phyloP scores from a whole-genome alignment of 352 stramenopile species.

The Pythium phragmitis region DNA sequence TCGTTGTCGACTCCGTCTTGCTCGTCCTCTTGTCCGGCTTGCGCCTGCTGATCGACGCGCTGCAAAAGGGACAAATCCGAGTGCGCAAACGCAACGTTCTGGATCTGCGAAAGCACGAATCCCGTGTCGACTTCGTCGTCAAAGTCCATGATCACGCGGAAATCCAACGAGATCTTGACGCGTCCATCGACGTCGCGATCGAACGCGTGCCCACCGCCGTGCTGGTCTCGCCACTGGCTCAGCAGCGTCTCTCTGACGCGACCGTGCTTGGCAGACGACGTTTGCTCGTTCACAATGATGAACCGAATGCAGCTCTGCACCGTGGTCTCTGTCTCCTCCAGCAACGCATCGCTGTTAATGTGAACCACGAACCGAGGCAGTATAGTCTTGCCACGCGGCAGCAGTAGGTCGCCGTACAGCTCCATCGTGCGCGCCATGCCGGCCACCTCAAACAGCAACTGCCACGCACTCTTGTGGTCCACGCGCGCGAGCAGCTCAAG shows the following conservation, averaged over 20 bases:
- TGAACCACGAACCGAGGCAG: constrained; percentile 11
- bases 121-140: constrained; percentile 13
- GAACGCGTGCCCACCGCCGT: neutral
- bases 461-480: constrained; percentile 14
- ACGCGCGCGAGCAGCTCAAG: constrained; percentile 20
- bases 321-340: constrained; percentile 7
- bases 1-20: neutral
- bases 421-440: neutral
- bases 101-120: constrained; percentile 18
- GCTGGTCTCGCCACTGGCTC: neutral
- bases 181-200: constrained; percentile 9
- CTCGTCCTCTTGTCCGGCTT: neutral
- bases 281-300: constrained; percentile 17
- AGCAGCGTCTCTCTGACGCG: constrained; percentile 7
- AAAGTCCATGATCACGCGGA: constrained; percentile 9
- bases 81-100: constrained; percentile 19
- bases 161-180: constrained; percentile 19
- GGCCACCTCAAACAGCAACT: constrained; percentile 12
- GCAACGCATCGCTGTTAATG: constrained; percentile 8
- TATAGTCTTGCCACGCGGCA: neutral
- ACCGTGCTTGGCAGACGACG: constrained; percentile 8
- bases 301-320: constrained; percentile 13
- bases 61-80: constrained; percentile 7
- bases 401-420: constrained; percentile 8
- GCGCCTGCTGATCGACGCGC: neutral